These are phyloP conservation scores for Senna tora DNA, from an alignment of 306 rosid genomes.

Conservation along the genomic window DNA sequence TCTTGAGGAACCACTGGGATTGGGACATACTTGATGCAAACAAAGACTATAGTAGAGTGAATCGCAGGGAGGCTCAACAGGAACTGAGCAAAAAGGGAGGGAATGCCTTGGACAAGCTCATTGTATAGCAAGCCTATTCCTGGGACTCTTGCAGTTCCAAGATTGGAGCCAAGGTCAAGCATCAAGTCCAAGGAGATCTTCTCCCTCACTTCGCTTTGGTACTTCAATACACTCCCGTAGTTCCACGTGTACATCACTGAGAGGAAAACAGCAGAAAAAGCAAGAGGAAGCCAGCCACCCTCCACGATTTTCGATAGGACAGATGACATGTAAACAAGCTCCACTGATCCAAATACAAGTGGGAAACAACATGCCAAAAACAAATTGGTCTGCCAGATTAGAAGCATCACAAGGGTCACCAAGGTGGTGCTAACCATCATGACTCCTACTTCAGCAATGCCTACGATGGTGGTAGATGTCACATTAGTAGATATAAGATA, in stretches of 20 bases:
- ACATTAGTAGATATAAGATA: conserved; percentile 20
- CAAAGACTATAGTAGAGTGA: conserved; percentile 71
- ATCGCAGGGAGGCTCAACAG: conserved; percentile 15
- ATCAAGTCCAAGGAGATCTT: conserved; percentile 69
- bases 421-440: conserved; percentile 66
- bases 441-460: conserved; percentile 84
- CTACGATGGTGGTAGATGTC: conserved; percentile 39
- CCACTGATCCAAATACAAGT: conserved; percentile 85
- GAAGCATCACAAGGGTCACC: conserved; percentile 74
- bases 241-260: conserved; percentile 79
- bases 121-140: conserved; percentile 86
- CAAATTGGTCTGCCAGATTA: conserved; percentile 75
- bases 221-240: conserved; percentile 76
- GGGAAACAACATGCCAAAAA: conserved; percentile 68
- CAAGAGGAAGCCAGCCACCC: conserved; percentile 97
- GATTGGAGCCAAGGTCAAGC: conserved; percentile 73
- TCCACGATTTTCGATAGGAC: conserved; percentile 72
- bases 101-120: conserved; percentile 23
- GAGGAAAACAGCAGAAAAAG: conserved; percentile 58
- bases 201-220: conserved; percentile 67
- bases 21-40: conserved; percentile 95
- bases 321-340: conserved; percentile 83
- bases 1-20: conserved; percentile 94
- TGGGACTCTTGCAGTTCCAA: conserved; percentile 89
- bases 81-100: conserved; percentile 29